Percentiles rank a stretch among this genome's conserved stretches.
Evolutionary conservation across 164 flowering plant genomes (phyloP).

Genomic region (Kingdonia uniflora): DNA sequence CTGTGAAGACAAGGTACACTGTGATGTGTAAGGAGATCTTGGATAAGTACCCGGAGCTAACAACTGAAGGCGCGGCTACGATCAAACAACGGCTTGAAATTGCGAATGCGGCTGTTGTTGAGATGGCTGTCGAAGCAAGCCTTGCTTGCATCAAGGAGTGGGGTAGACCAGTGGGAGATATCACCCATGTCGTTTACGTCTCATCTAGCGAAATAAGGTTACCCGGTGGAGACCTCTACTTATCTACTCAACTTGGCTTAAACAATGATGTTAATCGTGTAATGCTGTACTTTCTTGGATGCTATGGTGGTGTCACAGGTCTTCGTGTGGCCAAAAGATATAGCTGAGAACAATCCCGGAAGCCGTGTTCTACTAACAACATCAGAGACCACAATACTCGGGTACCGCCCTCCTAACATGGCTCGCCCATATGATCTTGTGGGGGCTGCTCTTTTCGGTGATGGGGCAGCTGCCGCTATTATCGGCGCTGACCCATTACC

Average conservation of each 20-base stretch:
- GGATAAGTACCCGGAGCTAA: neutral
- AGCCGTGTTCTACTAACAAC: constrained; percentile 49
- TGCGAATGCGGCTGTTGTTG: too few species aligned
- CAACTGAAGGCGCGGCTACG: neutral
- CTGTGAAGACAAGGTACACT: constrained; percentile 1
- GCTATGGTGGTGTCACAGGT: constrained; percentile 61
- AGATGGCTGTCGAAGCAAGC: constrained; percentile 1
- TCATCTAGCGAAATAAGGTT: constrained; percentile 1
- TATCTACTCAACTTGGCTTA: constrained; percentile 33
- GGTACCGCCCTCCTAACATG: constrained; percentile 54
- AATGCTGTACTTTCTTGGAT: constrained; percentile 58
- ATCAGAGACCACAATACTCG: constrained; percentile 54
- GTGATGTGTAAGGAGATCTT: neutral
- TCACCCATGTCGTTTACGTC: neutral
- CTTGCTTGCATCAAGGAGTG: constrained; percentile 1
- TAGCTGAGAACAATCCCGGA: constrained; percentile 69
- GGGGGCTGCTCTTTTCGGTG: neutral
- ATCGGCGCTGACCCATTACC: neutral
- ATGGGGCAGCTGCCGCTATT: neutral
- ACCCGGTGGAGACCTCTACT: neutral
- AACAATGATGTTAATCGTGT: constrained; percentile 39
- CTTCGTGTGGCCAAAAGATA: constrained; percentile 61
- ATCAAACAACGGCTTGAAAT: neutral
- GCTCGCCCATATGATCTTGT: constrained; percentile 2
- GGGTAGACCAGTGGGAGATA: constrained; percentile 1